Evolutionary conservation across 2,329 filamentous ascomycete species (phyloP).

Genomic region (Lachnellula suecica): DNA sequence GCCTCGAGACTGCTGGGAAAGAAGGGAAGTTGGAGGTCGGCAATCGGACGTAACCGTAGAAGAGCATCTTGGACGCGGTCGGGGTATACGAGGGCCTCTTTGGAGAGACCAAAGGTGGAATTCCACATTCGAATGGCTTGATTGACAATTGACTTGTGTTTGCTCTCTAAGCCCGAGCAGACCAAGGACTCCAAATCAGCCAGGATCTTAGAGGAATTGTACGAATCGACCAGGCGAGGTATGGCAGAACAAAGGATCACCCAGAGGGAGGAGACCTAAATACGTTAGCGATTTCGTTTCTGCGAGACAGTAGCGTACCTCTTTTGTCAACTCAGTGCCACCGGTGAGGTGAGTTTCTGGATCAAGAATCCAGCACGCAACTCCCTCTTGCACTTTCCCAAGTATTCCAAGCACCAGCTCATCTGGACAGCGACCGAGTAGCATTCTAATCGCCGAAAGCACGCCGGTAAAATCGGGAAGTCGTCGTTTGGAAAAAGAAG

Average conservation of each 20-base stretch:
- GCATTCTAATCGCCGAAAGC: conserved; percentile 37
- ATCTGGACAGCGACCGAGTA: conserved; percentile 39
- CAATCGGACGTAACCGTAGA: conserved; percentile 54
- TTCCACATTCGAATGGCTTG: conserved; percentile 67
- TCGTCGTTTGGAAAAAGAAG: conserved; percentile 37
- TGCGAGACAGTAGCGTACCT: conserved; percentile 40
- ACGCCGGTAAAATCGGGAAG: conserved; percentile 50
- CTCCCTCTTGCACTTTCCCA: conserved; percentile 58
- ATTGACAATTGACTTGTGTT: conserved; percentile 53
- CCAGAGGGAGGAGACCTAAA: conserved; percentile 51
- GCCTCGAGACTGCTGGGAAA: conserved; percentile 39
- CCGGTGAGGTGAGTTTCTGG: conserved; percentile 41
- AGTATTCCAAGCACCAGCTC: conserved; percentile 56
- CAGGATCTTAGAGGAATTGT: conserved; percentile 42
- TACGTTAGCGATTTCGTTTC: conserved; percentile 28
- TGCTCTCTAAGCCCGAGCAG: conserved; percentile 57
- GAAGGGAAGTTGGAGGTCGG: conserved; percentile 49
- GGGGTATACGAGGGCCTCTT: conserved; percentile 60
- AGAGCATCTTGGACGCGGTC: conserved; percentile 61
- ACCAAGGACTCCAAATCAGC: conserved; percentile 54
- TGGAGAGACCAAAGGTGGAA: conserved; percentile 59
- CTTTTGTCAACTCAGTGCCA: conserved; percentile 40
- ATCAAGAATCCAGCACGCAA: conserved; percentile 66
- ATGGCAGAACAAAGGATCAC: conserved; percentile 40
- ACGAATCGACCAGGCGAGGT: conserved; percentile 36